Evolutionary conservation across 2,329 filamentous ascomycete species (phyloP), one percentile per base, ranked within the genome.

Genomic region (Blastomyces parvus): DNA sequence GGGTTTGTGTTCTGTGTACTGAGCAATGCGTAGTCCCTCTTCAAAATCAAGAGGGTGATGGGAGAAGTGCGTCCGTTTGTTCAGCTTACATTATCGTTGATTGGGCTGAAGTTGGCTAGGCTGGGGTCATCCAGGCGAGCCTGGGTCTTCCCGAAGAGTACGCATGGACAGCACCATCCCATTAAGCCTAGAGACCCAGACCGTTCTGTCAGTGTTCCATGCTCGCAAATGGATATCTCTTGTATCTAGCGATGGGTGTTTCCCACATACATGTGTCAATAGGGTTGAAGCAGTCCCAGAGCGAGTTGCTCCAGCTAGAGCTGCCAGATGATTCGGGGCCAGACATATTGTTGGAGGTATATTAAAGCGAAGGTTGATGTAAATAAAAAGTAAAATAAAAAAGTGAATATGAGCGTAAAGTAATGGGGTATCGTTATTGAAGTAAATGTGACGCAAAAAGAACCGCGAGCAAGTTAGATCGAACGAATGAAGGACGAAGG

Each of bases 21-120:
- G 8, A 27, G n/a, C 6, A 40, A 55, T 62, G 50, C 8, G 17
- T 33, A 59, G 42, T n/a, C 8, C 33, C 22, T 25, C n/a, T 52
- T 1, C 11, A 38, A n/a, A 17, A 9, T 13, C 19, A 33, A 44
- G 40, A 44, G 40, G 13, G 48, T 13, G 27, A 38, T 40, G 27
- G 36, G 1, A 40, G 38, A 13, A 19, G 11, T 13, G 19, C 13
- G 25, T 25, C 13, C 13, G 2, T 55, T 33, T 57, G 55, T n/a
- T 36, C 27, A 38, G n/a, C 57, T 55, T 53, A 63, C 62, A 57
- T 63, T 63, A 17, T 63, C 62, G 27, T 63, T 63, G 57, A 63
- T 36, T 27, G 62, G 62, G 30, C 62, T 63, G 46, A 55, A 63
- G 46, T 63, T 57, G 17, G 48, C 19, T 14, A 63, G 57, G 19